Conservation (phyloP, 352 stramenopile species). For the Phytophthora multivora region DNA sequence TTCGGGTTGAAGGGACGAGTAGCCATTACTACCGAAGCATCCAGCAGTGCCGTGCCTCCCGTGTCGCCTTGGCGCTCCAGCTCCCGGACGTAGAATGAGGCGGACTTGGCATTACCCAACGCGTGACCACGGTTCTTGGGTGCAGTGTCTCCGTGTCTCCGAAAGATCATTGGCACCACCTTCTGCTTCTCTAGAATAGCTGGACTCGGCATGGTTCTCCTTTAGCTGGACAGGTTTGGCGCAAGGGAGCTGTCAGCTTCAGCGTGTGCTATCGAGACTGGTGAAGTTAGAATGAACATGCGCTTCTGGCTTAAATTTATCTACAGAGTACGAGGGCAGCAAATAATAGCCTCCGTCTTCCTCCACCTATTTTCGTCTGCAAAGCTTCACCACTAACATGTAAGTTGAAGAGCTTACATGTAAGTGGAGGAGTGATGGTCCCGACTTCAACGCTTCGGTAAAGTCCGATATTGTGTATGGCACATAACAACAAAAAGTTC, state of each 20-base stretch:
- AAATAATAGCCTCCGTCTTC: conserved; percentile 10
- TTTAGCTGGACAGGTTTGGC: neutral
- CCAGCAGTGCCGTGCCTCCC: conserved; percentile 52
- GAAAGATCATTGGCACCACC: conserved; percentile 83
- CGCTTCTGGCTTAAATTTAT: conserved; percentile 1
- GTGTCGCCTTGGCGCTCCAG: conserved; percentile 59
- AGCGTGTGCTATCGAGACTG: too few relatives aligned
- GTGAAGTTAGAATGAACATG: neutral
- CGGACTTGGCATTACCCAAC: conserved; percentile 65
- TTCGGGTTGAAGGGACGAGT: conserved; percentile 59
- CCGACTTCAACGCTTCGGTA: conserved; percentile 14
- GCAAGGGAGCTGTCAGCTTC: neutral
- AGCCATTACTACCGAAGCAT: conserved; percentile 40
- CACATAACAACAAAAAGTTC: conserved; percentile 13
- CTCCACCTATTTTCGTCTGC: conserved; percentile 12
- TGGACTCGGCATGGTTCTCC: conserved; percentile 54
- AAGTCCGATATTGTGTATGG: conserved; percentile 18
- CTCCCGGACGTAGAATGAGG: conserved; percentile 75
- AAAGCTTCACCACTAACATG: too few relatives aligned
- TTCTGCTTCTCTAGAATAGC: conserved; percentile 73
- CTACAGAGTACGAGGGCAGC: neutral
- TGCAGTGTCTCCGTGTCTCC: conserved; percentile 72
- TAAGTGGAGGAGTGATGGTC: conserved; percentile 22
- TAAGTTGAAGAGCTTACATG: too few relatives aligned
- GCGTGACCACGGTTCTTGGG: conserved; percentile 69